Percentiles rank a stretch among this genome's conserved stretches.
These are phyloP conservation scores for Epichloe coenophiala DNA, from an alignment of 2,329 filamentous ascomycete species.

Conservation along the genomic window DNA sequence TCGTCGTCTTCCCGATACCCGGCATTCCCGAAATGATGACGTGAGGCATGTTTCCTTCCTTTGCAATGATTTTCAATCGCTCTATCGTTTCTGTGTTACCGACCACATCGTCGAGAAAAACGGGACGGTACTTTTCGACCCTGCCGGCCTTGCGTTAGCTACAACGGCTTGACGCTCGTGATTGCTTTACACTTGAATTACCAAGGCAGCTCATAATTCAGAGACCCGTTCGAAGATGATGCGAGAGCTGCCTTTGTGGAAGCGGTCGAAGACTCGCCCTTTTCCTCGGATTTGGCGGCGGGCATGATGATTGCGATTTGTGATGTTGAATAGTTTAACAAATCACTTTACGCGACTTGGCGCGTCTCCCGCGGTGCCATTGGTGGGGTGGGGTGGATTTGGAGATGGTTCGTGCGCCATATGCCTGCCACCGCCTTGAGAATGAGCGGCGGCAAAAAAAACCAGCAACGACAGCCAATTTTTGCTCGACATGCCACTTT, in stretches of 20 bases:
- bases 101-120: conserved; percentile 92
- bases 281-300: conserved; percentile 34
- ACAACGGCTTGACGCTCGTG: neutral
- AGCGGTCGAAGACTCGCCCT: conserved; percentile 47
- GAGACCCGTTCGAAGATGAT: conserved; percentile 33
- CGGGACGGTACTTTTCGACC: conserved; percentile 96
- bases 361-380: conserved; percentile 16
- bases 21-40: conserved; percentile 99
- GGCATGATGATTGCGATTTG: conserved; percentile 32
- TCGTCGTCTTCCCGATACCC: conserved; percentile 96
- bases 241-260: conserved; percentile 43
- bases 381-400: neutral
- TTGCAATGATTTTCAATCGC: conserved; percentile 92
- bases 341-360: conserved; percentile 25
- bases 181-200: conserved; percentile 19
- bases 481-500: conserved; percentile 5
- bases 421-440: conserved; percentile 14
- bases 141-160: conserved; percentile 29
- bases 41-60: conserved; percentile 98
- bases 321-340: conserved; percentile 9
- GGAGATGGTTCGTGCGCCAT: conserved; percentile 15
- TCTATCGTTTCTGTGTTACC: conserved; percentile 97
- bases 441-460: conserved; percentile 5
- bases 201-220: conserved; percentile 69
- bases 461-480: conserved; percentile 2